phyloP scores from a whole-genome alignment of 805 yeast genomes.

The Lipomyces oligophaga region DNA sequence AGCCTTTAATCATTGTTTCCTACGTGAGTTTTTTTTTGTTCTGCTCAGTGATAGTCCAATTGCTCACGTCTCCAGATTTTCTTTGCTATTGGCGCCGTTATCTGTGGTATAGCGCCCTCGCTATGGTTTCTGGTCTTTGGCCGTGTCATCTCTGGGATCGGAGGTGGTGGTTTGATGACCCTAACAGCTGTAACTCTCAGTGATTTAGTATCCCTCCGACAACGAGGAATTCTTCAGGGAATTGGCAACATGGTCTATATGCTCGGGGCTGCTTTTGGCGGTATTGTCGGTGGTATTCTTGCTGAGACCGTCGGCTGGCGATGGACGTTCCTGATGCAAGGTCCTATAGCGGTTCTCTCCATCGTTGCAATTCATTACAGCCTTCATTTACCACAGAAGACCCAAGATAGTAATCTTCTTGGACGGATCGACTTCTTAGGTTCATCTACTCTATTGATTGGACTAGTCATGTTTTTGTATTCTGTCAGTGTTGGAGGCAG shows the following conservation, averaged over 20 bases:
- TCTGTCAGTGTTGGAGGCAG: slow-evolving; percentile 66
- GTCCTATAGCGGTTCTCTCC: slow-evolving; percentile 41
- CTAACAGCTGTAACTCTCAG: slow-evolving; percentile 71
- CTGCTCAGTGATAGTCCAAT: slow-evolving; percentile 32
- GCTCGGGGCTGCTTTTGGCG: slow-evolving; percentile 73
- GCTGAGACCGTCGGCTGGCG: slow-evolving; percentile 62
- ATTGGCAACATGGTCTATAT: slow-evolving; percentile 73
- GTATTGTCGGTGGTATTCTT: slow-evolving; percentile 52
- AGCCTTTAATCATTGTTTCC: slow-evolving; percentile 43
- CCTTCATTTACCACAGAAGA: slow-evolving; percentile 30
- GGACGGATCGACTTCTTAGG: slow-evolving; percentile 65
- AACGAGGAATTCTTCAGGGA: slow-evolving; percentile 82
- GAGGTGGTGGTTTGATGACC: slow-evolving; percentile 88
- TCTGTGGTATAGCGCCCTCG: slow-evolving; percentile 45
- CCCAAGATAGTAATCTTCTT: slow-evolving; percentile 46
- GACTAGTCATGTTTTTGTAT: slow-evolving; percentile 54
- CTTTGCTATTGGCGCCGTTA: slow-evolving; percentile 50
- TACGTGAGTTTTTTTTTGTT: slow-evolving; percentile 36
- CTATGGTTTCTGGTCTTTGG: slow-evolving; percentile 39
- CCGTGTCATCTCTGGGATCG: slow-evolving; percentile 79
- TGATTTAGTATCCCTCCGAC: slow-evolving; percentile 69
- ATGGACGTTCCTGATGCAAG: slow-evolving; percentile 42
- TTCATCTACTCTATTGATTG: slow-evolving; percentile 52
- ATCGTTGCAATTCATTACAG: slow-evolving; percentile 36
- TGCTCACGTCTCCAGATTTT: slow-evolving; percentile 33